A percentile compares a stretch with the other conserved stretches of the same genome.
Conservation (phyloP, 2,329 filamentous ascomycete genomes). For the Juglanconis oblonga region DNA sequence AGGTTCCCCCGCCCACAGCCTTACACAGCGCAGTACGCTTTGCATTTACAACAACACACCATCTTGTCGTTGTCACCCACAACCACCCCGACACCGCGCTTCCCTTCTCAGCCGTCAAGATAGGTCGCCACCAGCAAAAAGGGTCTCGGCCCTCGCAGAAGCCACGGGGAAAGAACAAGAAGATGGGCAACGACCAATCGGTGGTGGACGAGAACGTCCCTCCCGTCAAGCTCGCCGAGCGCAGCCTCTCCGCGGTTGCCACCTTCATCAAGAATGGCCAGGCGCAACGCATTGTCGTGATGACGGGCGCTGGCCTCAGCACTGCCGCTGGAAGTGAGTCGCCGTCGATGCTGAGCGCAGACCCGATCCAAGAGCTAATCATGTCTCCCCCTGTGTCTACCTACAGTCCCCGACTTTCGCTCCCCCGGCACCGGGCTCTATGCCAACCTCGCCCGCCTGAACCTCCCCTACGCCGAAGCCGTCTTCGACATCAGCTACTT, state of each 20-base stretch:
- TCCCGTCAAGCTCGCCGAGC: conserved; percentile 63
- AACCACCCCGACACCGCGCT: too few relatives aligned
- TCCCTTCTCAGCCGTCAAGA: conserved; percentile 27
- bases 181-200: conserved; percentile 86
- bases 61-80: too few relatives aligned
- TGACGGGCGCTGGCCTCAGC: conserved; percentile 88
- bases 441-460: conserved; percentile 80
- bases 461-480: conserved; percentile 85
- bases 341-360: not conserved
- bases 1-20: too few relatives aligned
- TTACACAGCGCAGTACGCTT: too few relatives aligned
- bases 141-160: conserved; percentile 14
- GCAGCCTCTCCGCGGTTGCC: conserved; percentile 73
- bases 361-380: conserved; percentile 16
- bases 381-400: conserved; percentile 32
- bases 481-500: conserved; percentile 95
- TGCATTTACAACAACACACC: too few relatives aligned
- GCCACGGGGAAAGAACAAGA: conserved; percentile 31
- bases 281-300: conserved; percentile 72
- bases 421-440: conserved; percentile 93
- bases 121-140: conserved; percentile 38
- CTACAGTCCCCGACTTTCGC: conserved; percentile 86
- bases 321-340: conserved; percentile 63
- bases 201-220: conserved; percentile 61
- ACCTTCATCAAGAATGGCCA: conserved; percentile 71